Conservation (phyloP, 768 basidiomycete genomes). For the Rhodotorula paludigena region DNA sequence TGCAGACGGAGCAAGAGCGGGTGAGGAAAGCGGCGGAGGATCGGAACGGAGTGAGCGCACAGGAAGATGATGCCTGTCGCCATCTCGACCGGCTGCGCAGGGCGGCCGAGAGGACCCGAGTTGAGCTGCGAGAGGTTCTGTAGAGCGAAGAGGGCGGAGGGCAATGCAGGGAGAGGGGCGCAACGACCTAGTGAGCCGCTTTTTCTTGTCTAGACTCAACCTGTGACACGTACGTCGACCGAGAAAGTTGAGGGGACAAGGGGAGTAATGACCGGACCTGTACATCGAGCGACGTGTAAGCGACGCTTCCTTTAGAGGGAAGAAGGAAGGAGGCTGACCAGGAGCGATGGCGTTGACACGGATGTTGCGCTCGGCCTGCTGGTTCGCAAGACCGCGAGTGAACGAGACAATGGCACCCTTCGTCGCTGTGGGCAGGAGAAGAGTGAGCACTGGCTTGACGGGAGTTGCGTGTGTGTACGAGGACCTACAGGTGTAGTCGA, state of each 20-base stretch:
- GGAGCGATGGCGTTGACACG: conserved; percentile 51
- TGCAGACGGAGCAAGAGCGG: neutral
- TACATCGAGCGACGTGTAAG: too few relatives aligned
- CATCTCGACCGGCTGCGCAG: conserved; percentile 56
- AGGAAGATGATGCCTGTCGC: conserved; percentile 55
- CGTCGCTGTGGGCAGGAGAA: conserved; percentile 46
- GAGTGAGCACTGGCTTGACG: neutral
- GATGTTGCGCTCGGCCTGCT: conserved; percentile 54
- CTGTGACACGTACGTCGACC: neutral
- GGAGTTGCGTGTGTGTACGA: too few relatives aligned
- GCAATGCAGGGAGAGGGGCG: neutral
- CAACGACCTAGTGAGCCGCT: too few relatives aligned
- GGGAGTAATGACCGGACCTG: conserved; percentile 56
- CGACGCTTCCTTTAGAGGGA: too few relatives aligned
- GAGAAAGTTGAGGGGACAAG: conserved; percentile 45
- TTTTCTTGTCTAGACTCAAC: too few relatives aligned
- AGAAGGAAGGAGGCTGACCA: neutral
- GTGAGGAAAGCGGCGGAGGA: neutral
- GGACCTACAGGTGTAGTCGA: conserved; percentile 51
- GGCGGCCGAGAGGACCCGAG: conserved; percentile 52
- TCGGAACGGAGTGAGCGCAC: neutral
- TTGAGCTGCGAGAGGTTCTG: conserved; percentile 49
- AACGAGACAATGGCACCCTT: conserved; percentile 57
- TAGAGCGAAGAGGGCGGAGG: conserved; percentile 5
- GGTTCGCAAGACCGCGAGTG: conserved; percentile 54